Evolutionary conservation across 805 yeast species (phyloP), one percentile per base, ranked within the genome.

Genomic region (Wickerhamia fluorescens): DNA sequence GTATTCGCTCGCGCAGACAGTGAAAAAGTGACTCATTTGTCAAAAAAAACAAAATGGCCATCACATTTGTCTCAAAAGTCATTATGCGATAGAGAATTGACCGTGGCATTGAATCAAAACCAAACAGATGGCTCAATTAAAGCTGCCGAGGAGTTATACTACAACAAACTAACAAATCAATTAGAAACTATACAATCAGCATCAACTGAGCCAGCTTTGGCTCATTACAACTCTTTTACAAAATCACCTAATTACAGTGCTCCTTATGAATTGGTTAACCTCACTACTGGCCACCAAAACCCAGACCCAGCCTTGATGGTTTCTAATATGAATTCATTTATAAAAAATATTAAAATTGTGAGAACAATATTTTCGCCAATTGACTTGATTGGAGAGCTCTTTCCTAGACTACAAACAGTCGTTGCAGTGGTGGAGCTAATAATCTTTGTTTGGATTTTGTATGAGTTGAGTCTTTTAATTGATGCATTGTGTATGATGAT

Each of bases 401-500:
- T 63, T 25, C 69, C 69, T 3, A 36, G 43, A 15, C 34, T 55
- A 14, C 67, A 62, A 37, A 56, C 66, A 1, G 31, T 56, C n/a
- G 67, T 63, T 14, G 56, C 61, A n/a, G 28, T 63, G 28, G 31
- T 53, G 5, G 69, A 63, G 38, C 37, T 63, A 25, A 44, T 49
- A 22, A 50, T 61, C 6, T 63, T 63, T 34, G 37, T 58, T 39
- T 63, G 68, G 68, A 46, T 61, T 3, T 40, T 63, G 15, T 63
- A 61, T 35, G 67, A 61, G 44, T 47, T 61, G 32, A 59, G 66
- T 32, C 45, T 59, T 17, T 46, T 63, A 28, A 49, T 63, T 9
- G 67, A 62, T 40, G 68, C 69, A 1, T 36, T 63, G 15, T 62
- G 68, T 38, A 58, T 59, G 64, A 61, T 60, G 49, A 57, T 63